These are phyloP conservation scores for Fusarium caatingaense DNA, from an alignment of 2,329 filamentous ascomycete genomes.

Conservation along the genomic window DNA sequence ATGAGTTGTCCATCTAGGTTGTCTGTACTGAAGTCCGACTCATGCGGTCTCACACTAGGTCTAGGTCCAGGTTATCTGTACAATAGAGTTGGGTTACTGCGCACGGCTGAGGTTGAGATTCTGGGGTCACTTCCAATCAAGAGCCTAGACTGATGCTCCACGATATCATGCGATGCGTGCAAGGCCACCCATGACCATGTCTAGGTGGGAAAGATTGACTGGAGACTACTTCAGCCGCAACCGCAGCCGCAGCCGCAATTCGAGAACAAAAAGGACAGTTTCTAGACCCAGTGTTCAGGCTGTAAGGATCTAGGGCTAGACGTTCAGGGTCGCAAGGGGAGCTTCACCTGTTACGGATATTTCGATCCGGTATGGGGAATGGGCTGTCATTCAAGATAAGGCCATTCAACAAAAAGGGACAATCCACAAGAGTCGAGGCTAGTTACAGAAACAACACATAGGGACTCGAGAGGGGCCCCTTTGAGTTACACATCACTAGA, in stretches of 20 bases:
- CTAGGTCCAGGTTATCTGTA: slow-evolving; percentile 13
- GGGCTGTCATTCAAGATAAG: slow-evolving; percentile 14
- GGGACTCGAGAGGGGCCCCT: slow-evolving; percentile 14
- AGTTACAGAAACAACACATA: slow-evolving; percentile 9
- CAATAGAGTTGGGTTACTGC: slow-evolving; percentile 6
- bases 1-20: slow-evolving; percentile 39
- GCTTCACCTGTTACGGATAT: slow-evolving; percentile 18
- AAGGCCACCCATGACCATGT: slow-evolving; percentile 2
- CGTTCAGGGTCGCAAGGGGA: slow-evolving; percentile 24
- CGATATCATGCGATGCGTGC: background rate
- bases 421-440: background rate
- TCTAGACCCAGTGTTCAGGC: background rate
- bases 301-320: background rate
- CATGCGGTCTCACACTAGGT: slow-evolving; percentile 38
- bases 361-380: slow-evolving; percentile 29
- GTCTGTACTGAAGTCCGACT: background rate
- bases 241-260: slow-evolving; percentile 19
- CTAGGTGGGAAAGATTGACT: background rate
- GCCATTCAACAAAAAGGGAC: background rate
- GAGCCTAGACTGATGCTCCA: background rate
- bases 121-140: slow-evolving; percentile 14
- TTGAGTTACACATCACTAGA: slow-evolving; percentile 41
- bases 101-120: slow-evolving; percentile 26
- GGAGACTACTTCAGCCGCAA: slow-evolving; percentile 4
- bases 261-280: slow-evolving; percentile 3